These are phyloP conservation scores for Yarrowia porcina DNA, from an alignment of 805 yeast species.

Conservation along the genomic window DNA sequence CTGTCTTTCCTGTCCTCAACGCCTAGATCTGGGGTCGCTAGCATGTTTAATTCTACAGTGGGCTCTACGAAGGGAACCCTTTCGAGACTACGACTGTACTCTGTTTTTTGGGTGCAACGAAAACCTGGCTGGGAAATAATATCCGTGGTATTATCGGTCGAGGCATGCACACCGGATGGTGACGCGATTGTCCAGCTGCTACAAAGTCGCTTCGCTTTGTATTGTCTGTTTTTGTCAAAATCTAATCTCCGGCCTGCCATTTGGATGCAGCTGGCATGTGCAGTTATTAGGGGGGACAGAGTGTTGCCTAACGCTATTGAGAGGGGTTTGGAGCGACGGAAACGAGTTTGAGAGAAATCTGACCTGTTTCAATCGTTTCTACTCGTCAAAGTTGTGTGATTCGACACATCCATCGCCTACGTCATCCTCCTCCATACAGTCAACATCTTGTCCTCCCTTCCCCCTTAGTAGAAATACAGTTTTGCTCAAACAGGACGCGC, in stretches of 20 bases:
- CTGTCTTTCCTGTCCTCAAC: no score
- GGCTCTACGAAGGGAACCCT: not conserved
- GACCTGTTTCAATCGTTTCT: no score
- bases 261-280: not conserved
- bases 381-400: no score
- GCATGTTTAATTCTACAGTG: not conserved
- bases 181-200: not conserved
- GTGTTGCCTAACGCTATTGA: slow-evolving; percentile 1
- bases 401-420: no score
- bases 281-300: not conserved
- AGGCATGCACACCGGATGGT: not conserved
- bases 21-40: not conserved
- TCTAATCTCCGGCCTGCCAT: slow-evolving; percentile 22
- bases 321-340: no score
- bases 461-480: not conserved
- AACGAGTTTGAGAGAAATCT: no score
- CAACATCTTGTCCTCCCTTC: not conserved
- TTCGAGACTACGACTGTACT: no score
- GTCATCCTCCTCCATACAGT: no score
- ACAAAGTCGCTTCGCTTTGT: not conserved
- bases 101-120: not conserved
- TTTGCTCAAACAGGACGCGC: slow-evolving; percentile 19
- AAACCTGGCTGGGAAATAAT: not conserved
- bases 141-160: not conserved
- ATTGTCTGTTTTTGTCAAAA: slow-evolving; percentile 1